Evolutionary conservation across 2,329 filamentous ascomycete genomes (phyloP).

Genomic region (Diaporthe sp.): DNA sequence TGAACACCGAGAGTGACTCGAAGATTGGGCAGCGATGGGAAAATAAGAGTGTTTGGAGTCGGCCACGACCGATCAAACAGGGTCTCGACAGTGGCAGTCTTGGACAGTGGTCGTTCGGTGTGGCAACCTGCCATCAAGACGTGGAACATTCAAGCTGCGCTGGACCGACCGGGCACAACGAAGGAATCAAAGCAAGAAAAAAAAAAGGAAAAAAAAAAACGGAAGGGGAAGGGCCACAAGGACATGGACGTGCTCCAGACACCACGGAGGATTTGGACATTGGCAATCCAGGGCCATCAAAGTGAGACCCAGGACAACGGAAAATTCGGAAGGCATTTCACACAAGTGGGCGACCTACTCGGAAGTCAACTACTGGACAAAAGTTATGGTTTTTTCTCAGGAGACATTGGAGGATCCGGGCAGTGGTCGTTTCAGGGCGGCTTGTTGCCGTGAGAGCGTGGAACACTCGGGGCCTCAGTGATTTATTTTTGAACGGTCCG

Average conservation of each 20-base stretch:
- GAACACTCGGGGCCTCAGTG: background rate
- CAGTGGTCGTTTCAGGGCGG: slow-evolving; percentile 8
- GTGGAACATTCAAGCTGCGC: background rate
- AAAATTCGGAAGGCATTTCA: background rate
- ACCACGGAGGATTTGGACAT: background rate
- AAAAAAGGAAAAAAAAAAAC: background rate
- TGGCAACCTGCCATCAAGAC: background rate
- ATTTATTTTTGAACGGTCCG: background rate
- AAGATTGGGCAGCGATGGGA: background rate
- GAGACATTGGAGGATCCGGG: background rate
- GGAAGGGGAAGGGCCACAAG: background rate
- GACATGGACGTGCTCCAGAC: background rate
- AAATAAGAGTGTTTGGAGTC: background rate
- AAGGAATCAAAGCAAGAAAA: background rate
- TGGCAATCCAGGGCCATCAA: background rate
- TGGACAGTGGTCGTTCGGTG: background rate
- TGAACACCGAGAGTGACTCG: background rate
- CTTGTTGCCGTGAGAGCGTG: background rate
- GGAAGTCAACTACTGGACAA: background rate
- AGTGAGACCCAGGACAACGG: background rate
- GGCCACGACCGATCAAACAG: background rate
- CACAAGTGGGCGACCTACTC: background rate
- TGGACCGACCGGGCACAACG: background rate
- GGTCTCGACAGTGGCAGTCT: background rate
- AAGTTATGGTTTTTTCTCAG: background rate